These are phyloP conservation scores for Acanthamoeba healyi DNA, from an alignment of 208 protist genomes.

Conservation along the genomic window DNA sequence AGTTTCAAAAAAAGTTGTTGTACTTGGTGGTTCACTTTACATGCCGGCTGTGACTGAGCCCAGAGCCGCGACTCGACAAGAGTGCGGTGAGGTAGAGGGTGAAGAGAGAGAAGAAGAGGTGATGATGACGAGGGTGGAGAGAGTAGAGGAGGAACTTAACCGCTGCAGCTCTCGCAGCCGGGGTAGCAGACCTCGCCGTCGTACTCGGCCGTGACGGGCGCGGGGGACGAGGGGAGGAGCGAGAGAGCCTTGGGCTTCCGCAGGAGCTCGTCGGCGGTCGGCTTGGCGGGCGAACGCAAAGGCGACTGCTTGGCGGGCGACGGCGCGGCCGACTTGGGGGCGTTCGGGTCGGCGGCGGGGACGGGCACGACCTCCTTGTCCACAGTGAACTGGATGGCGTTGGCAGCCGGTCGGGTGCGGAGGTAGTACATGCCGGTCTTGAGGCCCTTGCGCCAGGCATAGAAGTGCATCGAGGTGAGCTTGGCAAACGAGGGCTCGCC, in stretches of 20 bases:
- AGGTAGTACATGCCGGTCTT: constrained; percentile 99
- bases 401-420: constrained; percentile 96
- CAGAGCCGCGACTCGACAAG: constrained; percentile 10
- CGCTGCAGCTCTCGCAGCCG: constrained; percentile 64
- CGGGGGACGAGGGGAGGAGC: neutral
- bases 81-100: neutral
- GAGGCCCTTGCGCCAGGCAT: constrained; percentile 98
- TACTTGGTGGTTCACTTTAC: neutral
- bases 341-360: neutral
- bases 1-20: neutral
- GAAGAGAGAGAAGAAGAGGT: neutral
- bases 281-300: neutral
- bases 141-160: neutral
- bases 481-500: constrained; percentile 95
- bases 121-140: neutral
- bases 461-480: constrained; percentile 99
- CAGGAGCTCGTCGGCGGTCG: neutral
- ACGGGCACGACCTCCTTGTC: constrained; percentile 88
- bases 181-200: constrained; percentile 70
- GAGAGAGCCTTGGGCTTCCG: constrained; percentile 16
- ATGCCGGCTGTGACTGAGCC: neutral
- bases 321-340: neutral
- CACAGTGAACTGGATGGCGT: constrained; percentile 99
- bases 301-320: constrained; percentile 49
- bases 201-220: constrained; percentile 6